Evolutionary conservation across 108 stramenopile genomes (phyloP), one percentile per base, ranked within the genome.

Genomic region (Cyclotella distinguenda): DNA sequence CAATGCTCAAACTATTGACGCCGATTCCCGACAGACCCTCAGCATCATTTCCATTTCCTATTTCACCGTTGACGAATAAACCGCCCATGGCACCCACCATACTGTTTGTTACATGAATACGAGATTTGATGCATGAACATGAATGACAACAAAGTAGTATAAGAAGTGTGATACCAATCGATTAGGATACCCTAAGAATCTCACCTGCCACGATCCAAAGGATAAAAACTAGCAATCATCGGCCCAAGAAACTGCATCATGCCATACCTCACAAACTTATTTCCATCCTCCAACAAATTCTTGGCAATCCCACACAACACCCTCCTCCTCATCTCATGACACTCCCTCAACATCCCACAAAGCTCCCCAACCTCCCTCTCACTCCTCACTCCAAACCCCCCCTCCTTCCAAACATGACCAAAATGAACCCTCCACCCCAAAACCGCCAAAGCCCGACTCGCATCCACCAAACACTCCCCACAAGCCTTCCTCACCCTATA

Each of bases 191-290:
- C 2, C 2, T 5, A 42, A 4, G 16, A 2, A 42, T 16, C 40
- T 42, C n/a, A 42, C 40, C 40, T 63, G 28, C 81, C 77, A 19
- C 64, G 43, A 22, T 85, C 84, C 67, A 84, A 75, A 4, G 91
- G 91, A 77, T 92, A 92, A 67, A 91, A 92, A 34, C 85, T 86
- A 3, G 91, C 91, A 33, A 92, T 81, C 3, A 92, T 80, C 31
- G 91, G 91, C 35, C 91, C 91, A 38, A 92, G 50, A 77, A 92
- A 92, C 64, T 92, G 91, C 88, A 92, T 89, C 91, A 92, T 92
- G 3, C 91, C 90, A 59, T 92, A 86, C 60, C 88, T 73, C 0
- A 92, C 87, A 47, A 87, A 83, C 56, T 84, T 86, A 50, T 89
- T 87, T 13, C 59, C 22, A 65, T 92, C 91, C 10, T 80, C 78